Evolutionary conservation across 179 eudicot genomes (phyloP).

Genomic region (Nepenthes alata): DNA sequence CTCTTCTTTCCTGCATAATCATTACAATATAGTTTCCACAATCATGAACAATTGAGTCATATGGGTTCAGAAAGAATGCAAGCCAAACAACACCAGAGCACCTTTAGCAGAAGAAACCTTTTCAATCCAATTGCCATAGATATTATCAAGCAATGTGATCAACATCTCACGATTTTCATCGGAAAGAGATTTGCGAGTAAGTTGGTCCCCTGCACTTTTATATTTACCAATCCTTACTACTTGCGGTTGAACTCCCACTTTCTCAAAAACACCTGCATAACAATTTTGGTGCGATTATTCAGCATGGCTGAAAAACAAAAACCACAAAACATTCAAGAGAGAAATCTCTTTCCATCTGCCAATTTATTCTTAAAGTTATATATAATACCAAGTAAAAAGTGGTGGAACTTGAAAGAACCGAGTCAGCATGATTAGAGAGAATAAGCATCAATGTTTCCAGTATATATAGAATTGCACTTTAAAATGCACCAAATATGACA

Average conservation of each 20-base stretch:
- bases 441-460: too few relatives aligned
- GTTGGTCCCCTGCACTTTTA: slow-evolving; percentile 90
- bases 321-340: too few relatives aligned
- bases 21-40: slow-evolving; percentile 16
- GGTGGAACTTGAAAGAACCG: too few relatives aligned
- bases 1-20: slow-evolving; percentile 53
- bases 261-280: slow-evolving; percentile 74
- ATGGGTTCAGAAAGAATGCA: slow-evolving; percentile 10
- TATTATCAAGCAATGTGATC: slow-evolving; percentile 75
- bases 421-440: too few relatives aligned
- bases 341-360: too few relatives aligned
- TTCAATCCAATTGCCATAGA: slow-evolving; percentile 78
- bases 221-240: slow-evolving; percentile 91
- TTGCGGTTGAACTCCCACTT: slow-evolving; percentile 82
- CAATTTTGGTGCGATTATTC: not conserved
- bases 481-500: too few relatives aligned
- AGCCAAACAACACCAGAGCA: slow-evolving; percentile 18
- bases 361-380: too few relatives aligned
- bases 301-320: not conserved
- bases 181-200: slow-evolving; percentile 67
- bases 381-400: too few relatives aligned
- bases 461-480: too few relatives aligned
- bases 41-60: not conserved
- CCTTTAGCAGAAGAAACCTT: slow-evolving; percentile 63
- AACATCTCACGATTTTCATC: slow-evolving; percentile 93